Evolutionary conservation across 2,329 filamentous ascomycete species (phyloP), one percentile per base, ranked within the genome.

Genomic region (Berkeleyomyces basicola): DNA sequence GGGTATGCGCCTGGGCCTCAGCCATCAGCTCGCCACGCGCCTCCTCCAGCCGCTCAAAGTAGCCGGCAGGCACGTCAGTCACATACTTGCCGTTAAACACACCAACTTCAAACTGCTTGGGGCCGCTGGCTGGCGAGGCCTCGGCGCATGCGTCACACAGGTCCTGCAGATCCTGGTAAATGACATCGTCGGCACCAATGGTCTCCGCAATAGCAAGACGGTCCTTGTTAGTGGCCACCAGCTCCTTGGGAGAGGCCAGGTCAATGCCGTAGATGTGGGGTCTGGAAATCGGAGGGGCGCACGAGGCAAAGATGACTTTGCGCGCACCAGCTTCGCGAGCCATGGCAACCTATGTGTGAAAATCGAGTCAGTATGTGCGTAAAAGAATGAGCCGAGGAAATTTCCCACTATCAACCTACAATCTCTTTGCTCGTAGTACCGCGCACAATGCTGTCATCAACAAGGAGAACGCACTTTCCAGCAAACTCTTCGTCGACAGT

Each of bases 81-180:
- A 88, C 79, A 73, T 96, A 96, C 66, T 84, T 83, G 55, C 92
- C 92, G 70, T 85, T 90, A 76, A 97, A 96, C 7, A 96, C 91
- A 61, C 92, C 91, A 2, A 95, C 84, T 71, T 97, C 92, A 67
- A 96, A 96, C 62, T 85, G 77, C 7, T 77, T 77, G 65, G 80
- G 74, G 62, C 80, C 75, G 59, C 83, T 79, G 65, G 83, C 84
- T 4, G 61, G 64, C 7, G 61, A 63, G 3, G 88, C 80, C 67
- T 90, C 84, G 1, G 84, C 80, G 70, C 91, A 96, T 0, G 90
- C 84, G 39, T 79, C 82, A 70, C 87, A 85, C n/a, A 97, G 78
- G 69, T 95, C 91, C 1, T 84, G 79, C 1, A 97, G 80, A 7
- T 70, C 70, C 66, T 77, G 76, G 69, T 73, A 79, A 59, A 79